Percentiles rank a stretch among this genome's conserved stretches.
Evolutionary conservation across 1,284 basidiomycete genomes (phyloP).

Genomic region (Trichosporon sp.): DNA sequence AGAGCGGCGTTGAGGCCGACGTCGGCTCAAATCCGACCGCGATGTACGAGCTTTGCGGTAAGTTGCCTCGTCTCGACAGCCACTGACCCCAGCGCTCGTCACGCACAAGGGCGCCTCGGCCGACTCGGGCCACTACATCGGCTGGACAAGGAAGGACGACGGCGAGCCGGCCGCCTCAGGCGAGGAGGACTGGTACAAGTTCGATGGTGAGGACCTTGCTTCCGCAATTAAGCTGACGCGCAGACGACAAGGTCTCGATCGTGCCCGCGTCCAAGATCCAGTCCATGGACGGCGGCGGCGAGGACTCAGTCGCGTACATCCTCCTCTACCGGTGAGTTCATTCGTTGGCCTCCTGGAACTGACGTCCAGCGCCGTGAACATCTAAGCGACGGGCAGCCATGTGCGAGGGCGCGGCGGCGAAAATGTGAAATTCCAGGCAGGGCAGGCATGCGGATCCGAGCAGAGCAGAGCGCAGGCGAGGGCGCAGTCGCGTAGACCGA

Average conservation of each 20-base stretch:
- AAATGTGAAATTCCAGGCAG: not conserved
- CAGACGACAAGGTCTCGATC: slow-evolving; percentile 77
- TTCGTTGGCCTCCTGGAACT: not conserved
- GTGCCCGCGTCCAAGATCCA: slow-evolving; percentile 63
- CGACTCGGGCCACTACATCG: slow-evolving; percentile 87
- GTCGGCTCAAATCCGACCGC: slow-evolving; percentile 36
- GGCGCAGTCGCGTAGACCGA: not conserved
- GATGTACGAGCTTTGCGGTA: slow-evolving; percentile 49
- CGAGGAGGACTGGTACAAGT: slow-evolving; percentile 67
- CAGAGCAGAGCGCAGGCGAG: not conserved
- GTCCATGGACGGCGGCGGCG: slow-evolving; percentile 78
- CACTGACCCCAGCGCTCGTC: slow-evolving; percentile 64
- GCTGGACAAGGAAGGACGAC: slow-evolving; percentile 55
- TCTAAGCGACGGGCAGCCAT: not conserved
- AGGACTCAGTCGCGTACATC: slow-evolving; percentile 77
- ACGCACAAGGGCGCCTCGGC: slow-evolving; percentile 96
- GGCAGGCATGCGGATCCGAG: not conserved
- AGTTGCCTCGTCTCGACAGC: slow-evolving; percentile 15
- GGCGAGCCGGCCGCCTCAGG: slow-evolving; percentile 23
- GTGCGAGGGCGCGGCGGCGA: not conserved
- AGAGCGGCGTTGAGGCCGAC: slow-evolving; percentile 18
- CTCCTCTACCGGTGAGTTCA: slow-evolving; percentile 64
- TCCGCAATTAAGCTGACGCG: slow-evolving; percentile 51
- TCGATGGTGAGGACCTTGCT: slow-evolving; percentile 39
- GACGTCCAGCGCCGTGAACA: not conserved